A percentile compares a stretch with the other conserved stretches of the same genome.
Evolutionary conservation across 257 asterid species (phyloP).

Genomic region (Capsicum baccatum): DNA sequence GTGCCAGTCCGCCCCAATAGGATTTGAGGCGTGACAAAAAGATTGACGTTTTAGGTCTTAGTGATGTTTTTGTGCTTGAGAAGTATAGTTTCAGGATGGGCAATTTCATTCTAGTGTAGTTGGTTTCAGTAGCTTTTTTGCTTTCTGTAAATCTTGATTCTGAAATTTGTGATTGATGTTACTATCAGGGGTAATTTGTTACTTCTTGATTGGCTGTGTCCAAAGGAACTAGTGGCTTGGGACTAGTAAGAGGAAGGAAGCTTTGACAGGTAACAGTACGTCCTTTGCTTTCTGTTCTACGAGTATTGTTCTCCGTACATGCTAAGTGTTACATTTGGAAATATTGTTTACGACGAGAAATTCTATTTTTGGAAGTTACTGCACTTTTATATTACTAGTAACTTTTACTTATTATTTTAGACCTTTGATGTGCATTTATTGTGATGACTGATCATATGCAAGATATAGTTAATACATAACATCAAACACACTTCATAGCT

Average conservation of each 20-base stretch:
- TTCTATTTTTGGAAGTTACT: not conserved
- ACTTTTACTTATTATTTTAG: not conserved
- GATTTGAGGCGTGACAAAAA: too few relatives aligned
- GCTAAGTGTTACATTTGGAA: not conserved
- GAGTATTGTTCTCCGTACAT: not conserved
- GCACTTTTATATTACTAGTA: not conserved
- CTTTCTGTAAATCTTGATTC: not conserved
- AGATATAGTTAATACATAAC: not conserved
- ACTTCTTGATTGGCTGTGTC: not conserved
- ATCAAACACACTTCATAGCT: not conserved
- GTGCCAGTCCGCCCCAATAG: too few relatives aligned
- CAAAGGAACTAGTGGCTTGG: slow-evolving; percentile 8
- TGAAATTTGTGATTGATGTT: slow-evolving; percentile 19
- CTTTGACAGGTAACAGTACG: not conserved
- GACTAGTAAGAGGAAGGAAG: slow-evolving; percentile 23
- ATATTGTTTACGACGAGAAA: not conserved
- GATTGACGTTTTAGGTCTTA: not conserved
- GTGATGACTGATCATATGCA: not conserved
- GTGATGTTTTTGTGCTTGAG: not conserved
- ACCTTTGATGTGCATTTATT: not conserved
- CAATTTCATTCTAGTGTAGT: not conserved
- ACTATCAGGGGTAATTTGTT: slow-evolving; percentile 29
- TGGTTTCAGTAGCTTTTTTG: not conserved
- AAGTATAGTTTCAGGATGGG: not conserved
- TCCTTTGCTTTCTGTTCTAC: not conserved